phyloP scores from a whole-genome alignment of 257 asterid genomes.

The Paulownia fortunei region DNA sequence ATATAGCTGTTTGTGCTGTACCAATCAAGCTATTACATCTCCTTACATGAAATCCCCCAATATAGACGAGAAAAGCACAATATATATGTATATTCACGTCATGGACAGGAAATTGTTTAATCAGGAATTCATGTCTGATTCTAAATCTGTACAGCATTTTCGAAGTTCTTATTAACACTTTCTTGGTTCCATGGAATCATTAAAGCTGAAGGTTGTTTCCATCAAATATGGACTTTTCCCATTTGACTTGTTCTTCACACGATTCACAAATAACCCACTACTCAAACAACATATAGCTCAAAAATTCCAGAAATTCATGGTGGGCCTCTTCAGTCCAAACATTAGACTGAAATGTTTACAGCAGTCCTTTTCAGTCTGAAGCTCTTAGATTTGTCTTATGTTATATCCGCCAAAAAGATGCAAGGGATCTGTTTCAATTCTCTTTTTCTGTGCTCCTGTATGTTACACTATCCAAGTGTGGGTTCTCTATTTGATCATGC shows the following conservation, averaged over 20 bases:
- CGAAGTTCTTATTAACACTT: background rate
- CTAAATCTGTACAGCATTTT: background rate
- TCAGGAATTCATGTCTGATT: background rate
- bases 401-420: slow-evolving; percentile 14
- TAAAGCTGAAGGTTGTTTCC: no score
- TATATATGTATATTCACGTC: background rate
- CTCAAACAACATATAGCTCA: no score
- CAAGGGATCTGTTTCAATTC: background rate
- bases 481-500: slow-evolving; percentile 12
- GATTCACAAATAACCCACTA: background rate
- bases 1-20: background rate
- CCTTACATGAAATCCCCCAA: background rate
- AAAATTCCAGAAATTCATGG: no score
- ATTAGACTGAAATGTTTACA: background rate
- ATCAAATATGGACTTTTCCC: background rate
- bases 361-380: background rate
- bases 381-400: slow-evolving; percentile 5
- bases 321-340: slow-evolving; percentile 11
- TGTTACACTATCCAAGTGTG: background rate
- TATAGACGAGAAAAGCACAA: background rate
- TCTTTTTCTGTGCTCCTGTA: slow-evolving; percentile 10
- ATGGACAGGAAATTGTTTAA: slow-evolving; percentile 3
- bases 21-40: slow-evolving; percentile 1
- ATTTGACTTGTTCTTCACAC: background rate
- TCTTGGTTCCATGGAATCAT: no score